A percentile compares a stretch with the other conserved stretches of the same genome.
phyloP scores from a whole-genome alignment of 106 monocot genomes.

The Dioscorea dumetorum region DNA sequence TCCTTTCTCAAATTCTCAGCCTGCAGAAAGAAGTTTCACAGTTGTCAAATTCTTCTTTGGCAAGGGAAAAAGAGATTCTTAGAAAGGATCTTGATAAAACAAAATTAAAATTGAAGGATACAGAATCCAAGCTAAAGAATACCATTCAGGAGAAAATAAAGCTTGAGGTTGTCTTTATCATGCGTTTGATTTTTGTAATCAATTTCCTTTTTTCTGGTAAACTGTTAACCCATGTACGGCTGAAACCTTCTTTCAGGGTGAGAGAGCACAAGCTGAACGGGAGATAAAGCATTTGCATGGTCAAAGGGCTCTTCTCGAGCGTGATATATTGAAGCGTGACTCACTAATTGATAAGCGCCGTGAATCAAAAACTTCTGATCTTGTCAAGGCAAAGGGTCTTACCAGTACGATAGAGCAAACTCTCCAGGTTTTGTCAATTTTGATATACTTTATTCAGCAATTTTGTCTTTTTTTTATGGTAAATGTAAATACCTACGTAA shows the following conservation, averaged over 20 bases:
- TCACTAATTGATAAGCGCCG: conserved; percentile 41
- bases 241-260: conserved; percentile 38
- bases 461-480: neutral
- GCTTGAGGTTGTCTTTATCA: conserved; percentile 58
- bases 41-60: conserved; percentile 55
- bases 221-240: conserved; percentile 9
- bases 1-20: conserved; percentile 35
- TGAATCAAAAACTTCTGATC: conserved; percentile 50
- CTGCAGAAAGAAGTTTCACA: conserved; percentile 67
- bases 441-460: neutral
- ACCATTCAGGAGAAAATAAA: conserved; percentile 77
- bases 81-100: conserved; percentile 84
- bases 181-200: neutral
- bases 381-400: conserved; percentile 32
- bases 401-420: conserved; percentile 23
- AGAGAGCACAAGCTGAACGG: conserved; percentile 65
- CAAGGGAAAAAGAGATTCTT: conserved; percentile 67
- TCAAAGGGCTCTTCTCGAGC: conserved; percentile 66
- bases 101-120: conserved; percentile 76
- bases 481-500: neutral
- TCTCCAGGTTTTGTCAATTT: conserved; percentile 25
- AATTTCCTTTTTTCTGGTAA: neutral
- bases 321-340: conserved; percentile 61
- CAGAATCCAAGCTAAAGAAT: conserved; percentile 83
- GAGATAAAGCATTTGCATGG: conserved; percentile 63